phyloP scores from a whole-genome alignment of 495 filamentous ascomycete genomes.

The Jackrogersella minutella region DNA sequence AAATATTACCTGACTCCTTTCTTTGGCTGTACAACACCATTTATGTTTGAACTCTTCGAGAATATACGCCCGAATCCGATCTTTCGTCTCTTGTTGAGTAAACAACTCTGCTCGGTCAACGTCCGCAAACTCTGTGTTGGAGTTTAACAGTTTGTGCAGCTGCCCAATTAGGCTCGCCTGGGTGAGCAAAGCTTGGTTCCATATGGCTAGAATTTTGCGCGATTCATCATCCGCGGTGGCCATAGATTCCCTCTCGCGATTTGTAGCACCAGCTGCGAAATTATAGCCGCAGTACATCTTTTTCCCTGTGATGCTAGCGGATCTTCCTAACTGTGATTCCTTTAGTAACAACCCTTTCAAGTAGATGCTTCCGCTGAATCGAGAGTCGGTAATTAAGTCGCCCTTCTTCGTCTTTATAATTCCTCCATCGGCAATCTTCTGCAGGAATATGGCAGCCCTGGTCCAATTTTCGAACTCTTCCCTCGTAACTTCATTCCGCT shows the following conservation, averaged over 20 bases:
- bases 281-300: conserved; percentile 35
- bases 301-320: conserved; percentile 26
- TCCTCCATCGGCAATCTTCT: neutral
- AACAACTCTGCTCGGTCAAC: neutral
- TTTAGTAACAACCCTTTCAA: conserved; percentile 18
- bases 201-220: conserved; percentile 26
- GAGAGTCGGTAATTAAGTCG: conserved; percentile 18
- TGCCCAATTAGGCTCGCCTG: neutral
- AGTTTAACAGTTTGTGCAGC: conserved; percentile 16
- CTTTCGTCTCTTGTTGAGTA: neutral
- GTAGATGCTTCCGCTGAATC: conserved; percentile 17
- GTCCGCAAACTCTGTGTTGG: conserved; percentile 7
- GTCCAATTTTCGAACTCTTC: conserved; percentile 19
- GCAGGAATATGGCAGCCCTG: conserved; percentile 23
- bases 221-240: conserved; percentile 20
- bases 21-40: conserved; percentile 24
- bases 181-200: conserved; percentile 4
- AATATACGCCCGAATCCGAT: conserved; percentile 7
- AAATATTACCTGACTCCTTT: conserved; percentile 20
- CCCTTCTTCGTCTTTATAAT: conserved; percentile 12
- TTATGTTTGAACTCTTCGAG: conserved; percentile 5
- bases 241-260: conserved; percentile 35
- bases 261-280: conserved; percentile 26
- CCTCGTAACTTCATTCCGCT: conserved; percentile 1
- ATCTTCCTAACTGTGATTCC: conserved; percentile 4